Evolutionary conservation across 768 basidiomycete species (phyloP), one percentile per base, ranked within the genome.

Genomic region (Hygrophorus russula): DNA sequence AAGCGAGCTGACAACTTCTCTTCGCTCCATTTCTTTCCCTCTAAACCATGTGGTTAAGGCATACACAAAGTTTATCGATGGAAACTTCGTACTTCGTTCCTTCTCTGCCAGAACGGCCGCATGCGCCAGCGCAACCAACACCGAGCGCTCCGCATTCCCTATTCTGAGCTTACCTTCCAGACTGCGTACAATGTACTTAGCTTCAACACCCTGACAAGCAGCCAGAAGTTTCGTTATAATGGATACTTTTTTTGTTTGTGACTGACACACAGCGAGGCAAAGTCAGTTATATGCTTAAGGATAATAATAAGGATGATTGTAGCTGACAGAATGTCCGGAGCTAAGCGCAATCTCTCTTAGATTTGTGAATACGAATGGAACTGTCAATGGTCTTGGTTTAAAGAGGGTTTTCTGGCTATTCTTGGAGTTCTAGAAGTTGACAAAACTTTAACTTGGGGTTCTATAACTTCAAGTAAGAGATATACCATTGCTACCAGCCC

Each of bases 131-230:
- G 92, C 85, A 29, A 94, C 85, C 36, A 98, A 68, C n/a, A 96
- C 82, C 0, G 92, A 93, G 43, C 89, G 82, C 59, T 98, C 96
- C 5, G 96, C 96, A 56, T 97, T 85, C 33, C 96, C 90, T 56
- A 99, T 98, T 11, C 96, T 78, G 30, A 99, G 74, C 61, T 99
- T 99, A 47, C 96, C 96, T 65, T 97, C 93, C 50, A 97, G 65
- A 57, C 88, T 91, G 32, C 94, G 82, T 29, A 98, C 82, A 51
- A 98, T 87, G 59, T 93, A 99, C 58, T 97, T 98, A 17, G 96
- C 93, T 63, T 99, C 96, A 24, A 75, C 66, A 46, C 80, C 89
- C 54, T 88, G 82, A 58, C 93, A 98, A 1, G 90, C 82, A 2
- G 93, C 92, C 2, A 99, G 71, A 2, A 99, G 72, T 57, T 91